These are phyloP conservation scores for Hortaea werneckii DNA, from an alignment of 2,329 filamentous ascomycete species.

Conservation along the genomic window DNA sequence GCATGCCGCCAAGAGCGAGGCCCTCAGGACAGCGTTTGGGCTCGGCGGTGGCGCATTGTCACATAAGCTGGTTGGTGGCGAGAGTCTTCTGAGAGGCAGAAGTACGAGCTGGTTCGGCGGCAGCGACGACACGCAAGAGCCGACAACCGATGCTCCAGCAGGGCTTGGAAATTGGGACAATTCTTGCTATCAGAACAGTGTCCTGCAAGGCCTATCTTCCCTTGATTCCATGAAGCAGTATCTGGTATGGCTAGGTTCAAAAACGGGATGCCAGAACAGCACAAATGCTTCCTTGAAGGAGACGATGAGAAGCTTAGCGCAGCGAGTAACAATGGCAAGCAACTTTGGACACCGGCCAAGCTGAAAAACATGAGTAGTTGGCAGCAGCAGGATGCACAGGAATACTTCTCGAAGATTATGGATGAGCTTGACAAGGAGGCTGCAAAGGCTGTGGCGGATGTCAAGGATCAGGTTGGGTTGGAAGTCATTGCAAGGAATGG, in stretches of 20 bases:
- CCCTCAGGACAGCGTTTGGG: constrained; percentile 27
- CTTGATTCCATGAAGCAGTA: constrained; percentile 60
- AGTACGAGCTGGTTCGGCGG: constrained; percentile 12
- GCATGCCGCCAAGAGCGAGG: constrained; percentile 29
- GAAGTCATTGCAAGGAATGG: constrained; percentile 5
- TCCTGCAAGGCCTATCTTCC: constrained; percentile 62
- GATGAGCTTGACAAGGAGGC: constrained; percentile 49
- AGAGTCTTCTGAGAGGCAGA: constrained; percentile 23
- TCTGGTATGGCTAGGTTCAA: constrained; percentile 30
- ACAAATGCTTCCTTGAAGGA: constrained; percentile 45
- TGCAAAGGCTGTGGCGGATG: constrained; percentile 24
- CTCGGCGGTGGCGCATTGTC: constrained; percentile 28
- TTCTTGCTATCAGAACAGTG: constrained; percentile 95
- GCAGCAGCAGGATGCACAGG: constrained; percentile 95
- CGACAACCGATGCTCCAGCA: constrained; percentile 29
- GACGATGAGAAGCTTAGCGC: constrained; percentile 63
- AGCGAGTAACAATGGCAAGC: constrained; percentile 58
- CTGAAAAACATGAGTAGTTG: constrained; percentile 84
- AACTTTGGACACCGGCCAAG: constrained; percentile 69
- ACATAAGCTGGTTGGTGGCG: constrained; percentile 26
- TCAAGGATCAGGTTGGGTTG: constrained; percentile 15
- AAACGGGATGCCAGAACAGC: constrained; percentile 2
- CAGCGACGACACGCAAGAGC: constrained; percentile 7
- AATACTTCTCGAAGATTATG: constrained; percentile 80
- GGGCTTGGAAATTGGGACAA: constrained; percentile 89